phyloP scores from a whole-genome alignment of 257 asterid genomes.

The Solanum clarkiae region DNA sequence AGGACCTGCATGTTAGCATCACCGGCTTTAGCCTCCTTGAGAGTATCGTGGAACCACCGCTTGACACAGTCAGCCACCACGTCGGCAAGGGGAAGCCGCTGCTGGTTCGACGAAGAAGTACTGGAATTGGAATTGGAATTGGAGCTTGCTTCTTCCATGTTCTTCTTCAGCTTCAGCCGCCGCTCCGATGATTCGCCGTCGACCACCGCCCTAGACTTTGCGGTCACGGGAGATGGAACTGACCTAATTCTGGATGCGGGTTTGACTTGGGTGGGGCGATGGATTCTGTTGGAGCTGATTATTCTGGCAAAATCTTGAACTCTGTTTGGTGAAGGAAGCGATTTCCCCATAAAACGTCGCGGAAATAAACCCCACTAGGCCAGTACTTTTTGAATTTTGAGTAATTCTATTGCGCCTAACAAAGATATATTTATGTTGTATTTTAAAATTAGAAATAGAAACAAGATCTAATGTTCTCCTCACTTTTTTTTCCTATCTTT shows the following conservation, averaged over 20 bases:
- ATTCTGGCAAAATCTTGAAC: slow-evolving; percentile 46
- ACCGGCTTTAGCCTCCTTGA: slow-evolving; percentile 87
- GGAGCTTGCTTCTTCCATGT: slow-evolving; percentile 47
- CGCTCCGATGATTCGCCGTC: slow-evolving; percentile 2
- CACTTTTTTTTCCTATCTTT: neutral
- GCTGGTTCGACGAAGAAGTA: slow-evolving; percentile 17
- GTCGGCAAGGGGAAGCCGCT: slow-evolving; percentile 52
- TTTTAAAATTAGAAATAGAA: neutral
- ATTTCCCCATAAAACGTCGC: slow-evolving; percentile 60
- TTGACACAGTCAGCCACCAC: slow-evolving; percentile 82
- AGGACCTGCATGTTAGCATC: slow-evolving; percentile 84
- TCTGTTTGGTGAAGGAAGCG: slow-evolving; percentile 37
- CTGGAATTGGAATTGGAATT: neutral
- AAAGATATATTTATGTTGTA: neutral
- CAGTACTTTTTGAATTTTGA: neutral
- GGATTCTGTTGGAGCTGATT: slow-evolving; percentile 30
- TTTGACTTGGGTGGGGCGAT: slow-evolving; percentile 32
- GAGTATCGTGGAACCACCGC: slow-evolving; percentile 88
- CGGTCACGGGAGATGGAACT: slow-evolving; percentile 15
- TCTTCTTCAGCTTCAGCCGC: slow-evolving; percentile 6
- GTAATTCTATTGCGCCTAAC: neutral
- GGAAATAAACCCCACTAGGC: neutral
- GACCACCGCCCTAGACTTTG: slow-evolving; percentile 8
- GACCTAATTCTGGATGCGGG: slow-evolving; percentile 22
- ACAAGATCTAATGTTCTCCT: neutral